phyloP scores from a whole-genome alignment of 2,329 filamentous ascomycete species.

The Verticillium nonalfalfae region DNA sequence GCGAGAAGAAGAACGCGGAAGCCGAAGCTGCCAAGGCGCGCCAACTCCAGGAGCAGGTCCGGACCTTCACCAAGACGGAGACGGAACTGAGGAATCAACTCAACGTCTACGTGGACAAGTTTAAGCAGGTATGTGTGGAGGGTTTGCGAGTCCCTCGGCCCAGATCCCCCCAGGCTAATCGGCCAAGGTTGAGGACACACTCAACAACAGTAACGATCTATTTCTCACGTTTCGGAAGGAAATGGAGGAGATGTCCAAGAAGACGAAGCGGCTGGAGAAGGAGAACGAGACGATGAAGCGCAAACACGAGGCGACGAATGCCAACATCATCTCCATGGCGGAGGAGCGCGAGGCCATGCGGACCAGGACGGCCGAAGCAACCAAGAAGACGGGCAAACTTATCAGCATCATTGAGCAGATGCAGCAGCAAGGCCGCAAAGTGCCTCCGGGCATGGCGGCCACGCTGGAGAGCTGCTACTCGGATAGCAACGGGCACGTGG shows the following conservation, averaged over 20 bases:
- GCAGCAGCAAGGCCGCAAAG: constrained; percentile 86
- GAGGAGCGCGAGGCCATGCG: constrained; percentile 83
- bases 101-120: constrained; percentile 98
- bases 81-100: constrained; percentile 89
- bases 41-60: constrained; percentile 83
- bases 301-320: constrained; percentile 88
- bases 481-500: constrained; percentile 38
- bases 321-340: constrained; percentile 95
- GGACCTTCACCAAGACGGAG: constrained; percentile 94
- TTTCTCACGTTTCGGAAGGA: constrained; percentile 97
- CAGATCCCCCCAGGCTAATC: constrained; percentile 2
- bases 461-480: constrained; percentile 56
- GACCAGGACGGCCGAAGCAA: constrained; percentile 45
- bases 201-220: constrained; percentile 96
- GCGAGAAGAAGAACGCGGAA: constrained; percentile 84
- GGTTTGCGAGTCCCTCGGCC: neutral
- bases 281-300: constrained; percentile 88
- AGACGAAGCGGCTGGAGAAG: constrained; percentile 93
- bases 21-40: constrained; percentile 72
- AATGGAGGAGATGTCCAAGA: constrained; percentile 99
- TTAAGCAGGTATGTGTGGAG: constrained; percentile 77
- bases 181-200: constrained; percentile 85
- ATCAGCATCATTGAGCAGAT: constrained; percentile 93
- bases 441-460: constrained; percentile 56
- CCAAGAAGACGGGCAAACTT: constrained; percentile 81